Evolutionary conservation across 495 filamentous ascomycete species (phyloP), one percentile per base, ranked within the genome.

Genomic region (Cercophora samala): DNA sequence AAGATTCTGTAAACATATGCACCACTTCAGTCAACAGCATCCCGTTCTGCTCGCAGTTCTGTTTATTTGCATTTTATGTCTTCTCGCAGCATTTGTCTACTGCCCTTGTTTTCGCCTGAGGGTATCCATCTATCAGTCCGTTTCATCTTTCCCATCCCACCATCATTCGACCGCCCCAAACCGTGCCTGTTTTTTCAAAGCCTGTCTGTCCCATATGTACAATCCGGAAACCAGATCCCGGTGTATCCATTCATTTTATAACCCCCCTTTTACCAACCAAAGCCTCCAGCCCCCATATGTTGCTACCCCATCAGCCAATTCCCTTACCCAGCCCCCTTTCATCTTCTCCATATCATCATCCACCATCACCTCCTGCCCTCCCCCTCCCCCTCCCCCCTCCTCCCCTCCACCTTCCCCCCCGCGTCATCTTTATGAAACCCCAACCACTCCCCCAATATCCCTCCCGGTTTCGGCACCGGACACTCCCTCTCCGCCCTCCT

Each of bases 381-480:
- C n/a, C n/a, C n/a, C n/a, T n/a, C n/a, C 37, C 37, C 13, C 37
- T 2, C 15, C 37, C 11, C 37, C 37, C 37, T 46, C 15, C 15
- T 46, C 8, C 2, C 5, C 11, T 46, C 37, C 5, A 2, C 37
- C 37, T 46, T 46, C 8, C 13, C 37, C 26, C 8, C 11, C 8
- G 5, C 15, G 3, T 11, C 15, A 0, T 46, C 37, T 9, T 72
- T 74, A 26, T 75, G 82, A 71, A 95, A 89, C 0, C 92, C 92
- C 68, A 97, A 77, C 52, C 93, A 72, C 73, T 90, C 84, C 22
- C 91, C 91, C 62, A 95, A 77, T 15, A 91, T 75, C 11, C 91
- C 92, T 19, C 84, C 81, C 0, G 92, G 93, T 72, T 96, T 96
- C 4, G 93, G 93, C 1, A 97, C 89, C 0, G 92, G 93, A 71